A percentile compares a stretch with the other conserved stretches of the same genome.
These are phyloP conservation scores for Pythium apleroticum DNA, from an alignment of 352 stramenopile genomes.

Conservation along the genomic window DNA sequence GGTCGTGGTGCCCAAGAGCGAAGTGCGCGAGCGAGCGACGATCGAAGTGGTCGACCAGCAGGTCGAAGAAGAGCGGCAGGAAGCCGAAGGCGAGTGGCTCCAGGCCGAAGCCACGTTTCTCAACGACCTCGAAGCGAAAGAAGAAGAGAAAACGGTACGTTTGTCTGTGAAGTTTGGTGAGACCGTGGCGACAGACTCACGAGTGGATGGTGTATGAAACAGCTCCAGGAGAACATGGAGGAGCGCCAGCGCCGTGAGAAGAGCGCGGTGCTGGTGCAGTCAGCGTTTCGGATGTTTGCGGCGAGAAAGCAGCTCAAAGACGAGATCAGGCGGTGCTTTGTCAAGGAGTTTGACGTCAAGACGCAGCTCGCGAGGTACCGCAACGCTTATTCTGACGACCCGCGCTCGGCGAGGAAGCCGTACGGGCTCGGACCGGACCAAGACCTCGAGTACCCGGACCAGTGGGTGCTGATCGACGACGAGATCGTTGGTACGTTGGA, in stretches of 20 bases:
- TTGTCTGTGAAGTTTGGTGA: background rate
- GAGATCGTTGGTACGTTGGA: conserved; percentile 37
- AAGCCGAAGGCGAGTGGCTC: conserved; percentile 51
- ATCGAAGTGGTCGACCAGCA: conserved; percentile 55
- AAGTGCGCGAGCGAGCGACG: conserved; percentile 53
- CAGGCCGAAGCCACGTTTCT: conserved; percentile 53
- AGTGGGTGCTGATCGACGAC: conserved; percentile 62
- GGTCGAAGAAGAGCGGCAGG: conserved; percentile 40
- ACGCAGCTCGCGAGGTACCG: conserved; percentile 46
- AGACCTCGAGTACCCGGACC: conserved; percentile 56
- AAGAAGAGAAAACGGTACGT: conserved; percentile 47
- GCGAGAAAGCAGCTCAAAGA: conserved; percentile 48
- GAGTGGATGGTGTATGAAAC: background rate
- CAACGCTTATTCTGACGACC: conserved; percentile 45
- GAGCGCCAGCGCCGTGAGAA: conserved; percentile 38
- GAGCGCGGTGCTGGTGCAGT: conserved; percentile 50
- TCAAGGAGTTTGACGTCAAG: conserved; percentile 57
- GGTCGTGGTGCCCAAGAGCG: conserved; percentile 37
- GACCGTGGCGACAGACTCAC: background rate
- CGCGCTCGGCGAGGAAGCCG: conserved; percentile 43
- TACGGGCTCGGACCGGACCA: conserved; percentile 42
- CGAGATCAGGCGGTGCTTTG: conserved; percentile 47
- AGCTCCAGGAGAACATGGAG: conserved; percentile 47
- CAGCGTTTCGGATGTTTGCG: conserved; percentile 55
- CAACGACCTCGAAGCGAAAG: conserved; percentile 40